Evolutionary conservation across 441 rosid genomes (phyloP).

Genomic region (Euphorbia celastroides): DNA sequence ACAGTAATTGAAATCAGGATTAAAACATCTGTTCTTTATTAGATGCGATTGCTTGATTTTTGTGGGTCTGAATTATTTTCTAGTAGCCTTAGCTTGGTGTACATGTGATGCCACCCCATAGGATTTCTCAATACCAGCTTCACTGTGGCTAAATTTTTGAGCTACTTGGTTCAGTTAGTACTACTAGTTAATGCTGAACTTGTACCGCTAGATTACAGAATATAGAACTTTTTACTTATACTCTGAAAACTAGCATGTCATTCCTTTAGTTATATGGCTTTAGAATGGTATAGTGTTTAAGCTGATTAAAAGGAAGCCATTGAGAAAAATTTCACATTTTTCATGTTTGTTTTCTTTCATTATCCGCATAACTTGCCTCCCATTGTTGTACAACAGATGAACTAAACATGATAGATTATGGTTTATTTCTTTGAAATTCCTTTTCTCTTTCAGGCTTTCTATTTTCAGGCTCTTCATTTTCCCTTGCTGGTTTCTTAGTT

Average conservation of each 20-base stretch:
- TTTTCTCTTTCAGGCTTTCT: too few species aligned
- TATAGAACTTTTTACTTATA: background rate
- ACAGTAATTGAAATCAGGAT: background rate
- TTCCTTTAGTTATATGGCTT: background rate
- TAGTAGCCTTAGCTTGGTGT: background rate
- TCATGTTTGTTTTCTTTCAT: too few species aligned
- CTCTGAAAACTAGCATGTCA: background rate
- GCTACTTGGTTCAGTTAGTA: background rate
- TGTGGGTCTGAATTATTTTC: background rate
- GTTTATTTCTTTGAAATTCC: too few species aligned
- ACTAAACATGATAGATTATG: too few species aligned
- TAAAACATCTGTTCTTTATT: background rate
- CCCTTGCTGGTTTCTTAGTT: too few species aligned
- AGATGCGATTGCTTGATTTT: background rate
- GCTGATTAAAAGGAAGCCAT: too few species aligned
- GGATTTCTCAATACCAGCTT: too few species aligned
- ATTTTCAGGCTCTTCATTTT: too few species aligned
- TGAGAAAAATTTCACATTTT: too few species aligned
- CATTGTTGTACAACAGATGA: too few species aligned
- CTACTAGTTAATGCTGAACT: background rate
- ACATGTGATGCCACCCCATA: background rate
- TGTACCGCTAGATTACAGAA: background rate
- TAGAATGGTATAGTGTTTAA: background rate
- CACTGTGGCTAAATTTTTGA: background rate
- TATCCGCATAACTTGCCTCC: too few species aligned